Percentiles rank a stretch among this genome's conserved stretches.
These are phyloP conservation scores for Boletus sp. DNA, from an alignment of 768 basidiomycete genomes.

Conservation along the genomic window DNA sequence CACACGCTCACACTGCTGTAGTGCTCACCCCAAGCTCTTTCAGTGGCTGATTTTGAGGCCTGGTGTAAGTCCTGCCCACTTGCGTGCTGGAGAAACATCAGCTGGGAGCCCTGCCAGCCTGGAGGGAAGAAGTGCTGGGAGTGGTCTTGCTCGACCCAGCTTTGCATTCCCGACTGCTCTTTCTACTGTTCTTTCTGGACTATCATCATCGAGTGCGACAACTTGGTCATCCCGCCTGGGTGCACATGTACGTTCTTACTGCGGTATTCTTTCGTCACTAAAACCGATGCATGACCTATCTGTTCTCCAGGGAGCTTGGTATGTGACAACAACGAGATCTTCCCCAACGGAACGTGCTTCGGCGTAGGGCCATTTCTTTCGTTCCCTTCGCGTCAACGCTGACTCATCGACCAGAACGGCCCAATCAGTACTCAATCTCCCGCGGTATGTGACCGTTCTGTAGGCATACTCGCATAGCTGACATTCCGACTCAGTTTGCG, in stretches of 20 bases:
- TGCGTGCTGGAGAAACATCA: constrained; percentile 2
- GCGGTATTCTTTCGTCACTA: not conserved
- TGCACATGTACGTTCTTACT: not conserved
- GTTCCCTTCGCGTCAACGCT: not conserved
- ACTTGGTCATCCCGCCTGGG: not conserved
- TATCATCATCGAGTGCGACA: constrained; percentile 12
- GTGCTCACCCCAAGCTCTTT: not conserved
- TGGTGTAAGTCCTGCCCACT: not conserved
- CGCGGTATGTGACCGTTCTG: not conserved
- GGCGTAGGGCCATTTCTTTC: not conserved
- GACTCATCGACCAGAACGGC: not conserved
- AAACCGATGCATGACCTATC: not conserved
- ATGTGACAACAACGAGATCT: constrained; percentile 3
- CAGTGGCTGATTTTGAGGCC: not conserved
- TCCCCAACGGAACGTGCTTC: constrained; percentile 7
- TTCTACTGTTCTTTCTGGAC: constrained; percentile 5
- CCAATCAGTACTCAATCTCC: not conserved
- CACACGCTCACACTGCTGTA: no score
- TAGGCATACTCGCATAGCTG: not conserved
- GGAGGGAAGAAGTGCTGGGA: not conserved
- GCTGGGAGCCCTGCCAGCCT: not conserved
- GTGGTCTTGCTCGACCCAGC: constrained; percentile 5
- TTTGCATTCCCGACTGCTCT: not conserved
- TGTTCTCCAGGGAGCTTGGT: constrained; percentile 5
- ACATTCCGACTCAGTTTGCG: not conserved